Evolutionary conservation across 495 filamentous ascomycete species (phyloP).

Genomic region (Hypoxylon crocopeplum): DNA sequence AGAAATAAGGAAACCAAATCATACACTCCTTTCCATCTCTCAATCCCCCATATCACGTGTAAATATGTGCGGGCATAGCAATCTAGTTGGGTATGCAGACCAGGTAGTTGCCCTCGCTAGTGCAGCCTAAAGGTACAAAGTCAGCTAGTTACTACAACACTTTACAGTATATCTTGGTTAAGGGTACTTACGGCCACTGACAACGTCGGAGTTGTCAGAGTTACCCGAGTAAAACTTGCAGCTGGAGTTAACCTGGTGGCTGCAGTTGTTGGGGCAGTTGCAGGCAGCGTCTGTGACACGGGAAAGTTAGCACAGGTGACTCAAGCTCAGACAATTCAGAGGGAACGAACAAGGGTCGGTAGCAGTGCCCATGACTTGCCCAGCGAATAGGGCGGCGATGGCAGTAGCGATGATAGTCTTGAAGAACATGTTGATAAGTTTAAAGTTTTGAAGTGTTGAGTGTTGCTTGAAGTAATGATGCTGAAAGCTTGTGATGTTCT

Average conservation of each 20-base stretch:
- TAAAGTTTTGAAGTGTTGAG: background rate
- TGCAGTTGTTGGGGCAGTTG: conserved; percentile 4
- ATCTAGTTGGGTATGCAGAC: background rate
- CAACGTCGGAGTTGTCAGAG: background rate
- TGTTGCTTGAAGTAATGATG: too few species aligned
- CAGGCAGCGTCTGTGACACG: background rate
- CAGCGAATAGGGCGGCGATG: background rate
- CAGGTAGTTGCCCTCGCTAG: background rate
- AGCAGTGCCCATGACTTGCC: conserved; percentile 1
- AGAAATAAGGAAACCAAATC: too few species aligned
- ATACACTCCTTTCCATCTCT: too few species aligned
- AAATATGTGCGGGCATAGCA: too few species aligned
- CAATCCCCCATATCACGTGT: too few species aligned
- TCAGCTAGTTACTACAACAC: background rate
- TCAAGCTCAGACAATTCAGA: background rate
- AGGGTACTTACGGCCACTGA: background rate
- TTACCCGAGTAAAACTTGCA: background rate
- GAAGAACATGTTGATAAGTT: background rate
- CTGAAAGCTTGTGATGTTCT: too few species aligned
- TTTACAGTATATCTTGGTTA: too few species aligned
- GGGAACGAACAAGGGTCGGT: background rate
- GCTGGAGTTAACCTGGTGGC: background rate
- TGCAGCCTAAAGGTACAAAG: background rate
- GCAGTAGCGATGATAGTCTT: background rate
- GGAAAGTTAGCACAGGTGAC: background rate